Percentiles rank a stretch among this genome's conserved stretches.
phyloP scores from a whole-genome alignment of 225 moss, liverwort and hornwort species.

The Straminergon stramineum region DNA sequence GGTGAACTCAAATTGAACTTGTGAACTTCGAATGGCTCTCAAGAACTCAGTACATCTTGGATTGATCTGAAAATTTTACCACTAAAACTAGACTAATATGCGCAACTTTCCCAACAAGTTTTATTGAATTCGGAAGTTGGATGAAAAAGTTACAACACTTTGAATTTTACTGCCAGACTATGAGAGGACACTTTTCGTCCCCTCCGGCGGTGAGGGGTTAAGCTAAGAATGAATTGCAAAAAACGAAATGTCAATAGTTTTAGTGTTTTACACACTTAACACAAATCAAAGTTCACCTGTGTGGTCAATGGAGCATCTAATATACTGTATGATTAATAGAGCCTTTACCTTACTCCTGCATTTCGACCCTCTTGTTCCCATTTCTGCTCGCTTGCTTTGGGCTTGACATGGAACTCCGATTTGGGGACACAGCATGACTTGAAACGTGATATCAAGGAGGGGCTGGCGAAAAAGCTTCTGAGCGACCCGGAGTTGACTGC shows the following conservation, averaged over 20 bases:
- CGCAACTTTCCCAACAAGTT: too few species aligned
- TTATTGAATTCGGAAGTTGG: too few species aligned
- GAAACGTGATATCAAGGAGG: constrained; percentile 32
- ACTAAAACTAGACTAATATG: too few species aligned
- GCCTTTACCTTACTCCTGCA: background rate
- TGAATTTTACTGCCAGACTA: too few species aligned
- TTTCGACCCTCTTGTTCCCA: background rate
- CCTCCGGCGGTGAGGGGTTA: too few species aligned
- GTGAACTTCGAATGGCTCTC: too few species aligned
- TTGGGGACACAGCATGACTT: constrained; percentile 23
- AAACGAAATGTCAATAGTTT: background rate
- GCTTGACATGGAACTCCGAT: background rate
- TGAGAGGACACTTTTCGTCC: too few species aligned
- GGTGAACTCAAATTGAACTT: too few species aligned
- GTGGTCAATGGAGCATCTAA: background rate
- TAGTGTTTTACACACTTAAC: background rate
- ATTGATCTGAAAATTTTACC: too few species aligned
- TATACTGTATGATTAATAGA: background rate
- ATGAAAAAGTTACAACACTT: too few species aligned
- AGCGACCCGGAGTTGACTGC: constrained; percentile 41
- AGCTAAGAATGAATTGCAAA: background rate
- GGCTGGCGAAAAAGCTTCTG: constrained; percentile 35
- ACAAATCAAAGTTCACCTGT: background rate
- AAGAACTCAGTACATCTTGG: too few species aligned
- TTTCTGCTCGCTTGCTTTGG: background rate